These are phyloP conservation scores for Paramecium sexaurelia DNA, from an alignment of 73 alveolate species.

Conservation along the genomic window DNA sequence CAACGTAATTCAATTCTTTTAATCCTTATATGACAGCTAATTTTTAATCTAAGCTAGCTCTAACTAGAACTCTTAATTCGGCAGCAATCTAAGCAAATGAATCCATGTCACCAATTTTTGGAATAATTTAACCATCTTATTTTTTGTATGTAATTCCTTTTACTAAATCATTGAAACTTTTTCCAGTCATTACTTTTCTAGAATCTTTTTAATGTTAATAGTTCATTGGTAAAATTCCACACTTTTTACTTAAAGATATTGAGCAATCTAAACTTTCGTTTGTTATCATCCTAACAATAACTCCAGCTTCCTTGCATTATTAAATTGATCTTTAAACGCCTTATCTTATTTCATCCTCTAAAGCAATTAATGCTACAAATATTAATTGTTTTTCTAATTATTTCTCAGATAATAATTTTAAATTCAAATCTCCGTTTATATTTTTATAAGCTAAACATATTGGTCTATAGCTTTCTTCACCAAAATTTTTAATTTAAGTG, in stretches of 20 bases:
- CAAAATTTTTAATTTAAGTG: conserved; percentile 72
- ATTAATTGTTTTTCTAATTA: conserved; percentile 75
- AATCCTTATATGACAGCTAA: conserved; percentile 87
- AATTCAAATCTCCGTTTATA: conserved; percentile 65
- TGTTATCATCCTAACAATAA: conserved; percentile 93
- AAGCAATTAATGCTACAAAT: conserved; percentile 80
- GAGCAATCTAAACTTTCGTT: conserved; percentile 94
- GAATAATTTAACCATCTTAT: neutral
- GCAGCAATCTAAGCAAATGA: conserved; percentile 81
- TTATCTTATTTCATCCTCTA: conserved; percentile 87
- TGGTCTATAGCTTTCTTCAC: conserved; percentile 79
- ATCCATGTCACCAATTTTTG: conserved; percentile 74
- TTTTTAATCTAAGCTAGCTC: conserved; percentile 92
- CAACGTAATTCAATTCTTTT: conserved; percentile 81
- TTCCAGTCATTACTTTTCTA: conserved; percentile 87
- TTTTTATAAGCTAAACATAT: conserved; percentile 81
- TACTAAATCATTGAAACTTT: conserved; percentile 76
- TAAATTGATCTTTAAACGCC: conserved; percentile 86
- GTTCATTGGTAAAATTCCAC: conserved; percentile 84
- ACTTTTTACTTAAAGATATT: conserved; percentile 83
- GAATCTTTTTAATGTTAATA: conserved; percentile 65
- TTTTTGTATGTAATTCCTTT: neutral
- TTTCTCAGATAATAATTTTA: conserved; percentile 59
- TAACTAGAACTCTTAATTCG: conserved; percentile 87
- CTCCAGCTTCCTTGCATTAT: conserved; percentile 86